phyloP scores from a whole-genome alignment of 2,329 filamentous ascomycete genomes.

The Nemania bipapillata region DNA sequence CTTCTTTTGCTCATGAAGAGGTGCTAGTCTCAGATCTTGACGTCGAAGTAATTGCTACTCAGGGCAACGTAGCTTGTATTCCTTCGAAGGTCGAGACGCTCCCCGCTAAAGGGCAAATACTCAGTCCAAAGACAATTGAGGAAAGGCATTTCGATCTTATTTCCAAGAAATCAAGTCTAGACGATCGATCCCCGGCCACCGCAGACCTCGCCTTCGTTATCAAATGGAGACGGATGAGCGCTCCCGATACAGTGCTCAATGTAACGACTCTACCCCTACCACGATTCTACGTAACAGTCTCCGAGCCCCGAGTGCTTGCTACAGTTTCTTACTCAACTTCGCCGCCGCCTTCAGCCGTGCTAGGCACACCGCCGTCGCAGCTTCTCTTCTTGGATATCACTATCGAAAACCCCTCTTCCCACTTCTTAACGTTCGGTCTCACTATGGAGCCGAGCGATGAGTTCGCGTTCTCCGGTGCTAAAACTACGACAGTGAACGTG shows the following conservation, averaged over 20 bases:
- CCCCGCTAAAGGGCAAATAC: slow-evolving; percentile 58
- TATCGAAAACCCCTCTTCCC: slow-evolving; percentile 92
- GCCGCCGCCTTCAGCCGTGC: slow-evolving; percentile 38
- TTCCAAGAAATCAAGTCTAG: slow-evolving; percentile 79
- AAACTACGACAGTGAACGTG: slow-evolving; percentile 81
- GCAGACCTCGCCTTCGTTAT: slow-evolving; percentile 81
- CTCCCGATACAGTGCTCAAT: slow-evolving; percentile 56
- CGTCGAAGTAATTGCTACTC: slow-evolving; percentile 68
- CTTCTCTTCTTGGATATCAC: slow-evolving; percentile 66
- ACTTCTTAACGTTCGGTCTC: slow-evolving; percentile 92
- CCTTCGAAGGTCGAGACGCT: slow-evolving; percentile 55
- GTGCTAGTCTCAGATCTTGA: slow-evolving; percentile 72
- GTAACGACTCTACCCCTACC: slow-evolving; percentile 79
- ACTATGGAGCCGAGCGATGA: slow-evolving; percentile 91
- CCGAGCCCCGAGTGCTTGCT: slow-evolving; percentile 85
- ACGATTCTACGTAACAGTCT: slow-evolving; percentile 80
- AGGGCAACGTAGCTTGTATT: slow-evolving; percentile 70
- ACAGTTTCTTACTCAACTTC: slow-evolving; percentile 60
- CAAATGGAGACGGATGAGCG: slow-evolving; percentile 73
- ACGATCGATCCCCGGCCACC: slow-evolving; percentile 80
- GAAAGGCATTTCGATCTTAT: slow-evolving; percentile 78
- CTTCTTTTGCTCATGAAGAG: slow-evolving; percentile 80
- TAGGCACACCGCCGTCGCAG: slow-evolving; percentile 50
- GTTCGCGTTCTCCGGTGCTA: slow-evolving; percentile 92
- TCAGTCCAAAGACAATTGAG: slow-evolving; percentile 74